Evolutionary conservation across 2,329 filamentous ascomycete species (phyloP), one percentile per base, ranked within the genome.

Genomic region (Neobulgaria alba): DNA sequence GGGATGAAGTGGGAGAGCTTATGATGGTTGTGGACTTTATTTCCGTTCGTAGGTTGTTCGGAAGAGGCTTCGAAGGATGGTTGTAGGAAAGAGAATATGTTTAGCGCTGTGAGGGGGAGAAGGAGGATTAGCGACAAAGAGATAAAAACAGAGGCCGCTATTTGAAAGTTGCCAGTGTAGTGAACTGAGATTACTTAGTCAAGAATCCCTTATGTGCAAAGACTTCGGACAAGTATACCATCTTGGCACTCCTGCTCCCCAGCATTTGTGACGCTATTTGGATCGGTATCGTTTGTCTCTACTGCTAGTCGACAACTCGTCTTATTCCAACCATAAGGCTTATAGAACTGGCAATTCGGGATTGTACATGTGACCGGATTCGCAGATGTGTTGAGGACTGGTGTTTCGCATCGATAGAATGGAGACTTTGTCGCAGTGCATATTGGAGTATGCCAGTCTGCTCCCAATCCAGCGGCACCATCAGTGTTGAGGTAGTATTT

Each of bases 231-330:
- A n/a, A n/a, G n/a, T n/a, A n/a, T n/a, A n/a, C n/a, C n/a, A n/a
- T n/a, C n/a, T n/a, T n/a, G n/a, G n/a, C n/a, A n/a, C n/a, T n/a
- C n/a, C n/a, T n/a, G n/a, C n/a, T n/a, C n/a, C n/a, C n/a, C n/a
- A n/a, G n/a, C n/a, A n/a, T n/a, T n/a, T n/a, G n/a, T n/a, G n/a
- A n/a, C n/a, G n/a, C n/a, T n/a, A n/a, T n/a, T n/a, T n/a, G n/a
- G n/a, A n/a, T n/a, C n/a, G n/a, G n/a, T n/a, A n/a, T n/a, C n/a
- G n/a, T n/a, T n/a, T n/a, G n/a, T n/a, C n/a, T n/a, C n/a, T n/a
- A n/a, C n/a, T n/a, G n/a, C n/a, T n/a, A n/a, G n/a, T 21, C 39
- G 30, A 20, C 39, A 41, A n/a, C 39, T 41, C n/a, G 39, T 41
- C 14, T 37, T 37, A 16, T 37, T 36, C 8, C 12, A 4, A 2